phyloP scores from a whole-genome alignment of 2,329 filamentous ascomycete genomes.

The Chaetothyriales sp. region DNA sequence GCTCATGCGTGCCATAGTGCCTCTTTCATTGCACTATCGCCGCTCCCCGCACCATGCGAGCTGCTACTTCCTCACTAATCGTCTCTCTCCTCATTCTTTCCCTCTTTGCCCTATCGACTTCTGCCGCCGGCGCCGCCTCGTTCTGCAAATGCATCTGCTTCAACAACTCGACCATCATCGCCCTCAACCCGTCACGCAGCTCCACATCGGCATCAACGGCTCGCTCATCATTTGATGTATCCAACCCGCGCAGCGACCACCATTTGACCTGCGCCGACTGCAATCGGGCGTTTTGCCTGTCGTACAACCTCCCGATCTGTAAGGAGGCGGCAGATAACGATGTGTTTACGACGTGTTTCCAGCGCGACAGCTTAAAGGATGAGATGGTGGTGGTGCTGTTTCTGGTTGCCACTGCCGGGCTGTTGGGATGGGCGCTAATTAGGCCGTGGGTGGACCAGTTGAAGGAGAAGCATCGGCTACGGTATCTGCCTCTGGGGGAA shows the following conservation, averaged over 20 bases:
- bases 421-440: slow-evolving; percentile 47
- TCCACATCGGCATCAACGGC: not conserved
- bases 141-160: slow-evolving; percentile 63
- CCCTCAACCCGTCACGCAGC: slow-evolving; percentile 38
- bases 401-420: slow-evolving; percentile 47
- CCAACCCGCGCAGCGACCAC: slow-evolving; percentile 16
- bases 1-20: not conserved
- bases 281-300: slow-evolving; percentile 53
- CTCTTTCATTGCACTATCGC: not conserved
- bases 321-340: slow-evolving; percentile 49
- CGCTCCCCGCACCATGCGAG: slow-evolving; percentile 1
- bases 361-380: slow-evolving; percentile 55
- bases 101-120: slow-evolving; percentile 3
- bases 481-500: not conserved
- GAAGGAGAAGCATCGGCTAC: slow-evolving; percentile 1
- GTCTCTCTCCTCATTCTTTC: slow-evolving; percentile 2
- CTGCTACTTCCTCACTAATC: not conserved
- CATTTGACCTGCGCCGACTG: slow-evolving; percentile 50
- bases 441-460: slow-evolving; percentile 30
- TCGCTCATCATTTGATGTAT: slow-evolving; percentile 30
- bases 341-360: slow-evolving; percentile 53
- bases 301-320: slow-evolving; percentile 48
- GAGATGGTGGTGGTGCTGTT: slow-evolving; percentile 53
- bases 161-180: slow-evolving; percentile 54
- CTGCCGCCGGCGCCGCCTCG: slow-evolving; percentile 38